Conservation (phyloP, 345 rosid genomes). For the Euphorbia peplus region DNA sequence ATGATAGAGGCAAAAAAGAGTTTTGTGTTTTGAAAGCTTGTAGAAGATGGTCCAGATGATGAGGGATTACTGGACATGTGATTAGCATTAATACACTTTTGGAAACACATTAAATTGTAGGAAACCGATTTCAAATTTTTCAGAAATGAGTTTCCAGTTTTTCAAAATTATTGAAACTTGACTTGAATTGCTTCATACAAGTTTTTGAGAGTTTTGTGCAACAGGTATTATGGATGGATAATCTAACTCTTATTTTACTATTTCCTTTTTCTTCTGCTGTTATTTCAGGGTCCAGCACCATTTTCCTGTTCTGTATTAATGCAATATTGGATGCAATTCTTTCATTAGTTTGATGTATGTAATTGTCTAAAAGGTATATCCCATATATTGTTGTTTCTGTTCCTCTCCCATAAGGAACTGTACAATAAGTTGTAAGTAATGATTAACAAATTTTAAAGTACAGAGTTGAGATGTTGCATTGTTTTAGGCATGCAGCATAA, state of each 20-base stretch:
- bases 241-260: conserved; percentile 11
- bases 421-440: conserved; percentile 44
- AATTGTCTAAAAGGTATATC: conserved; percentile 38
- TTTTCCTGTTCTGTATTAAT: conserved; percentile 22
- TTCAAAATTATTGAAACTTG: too few relatives aligned
- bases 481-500: conserved; percentile 26
- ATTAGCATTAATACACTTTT: too few relatives aligned
- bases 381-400: conserved; percentile 20
- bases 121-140: too few relatives aligned
- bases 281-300: conserved; percentile 38
- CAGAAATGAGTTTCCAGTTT: too few relatives aligned
- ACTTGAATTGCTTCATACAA: too few relatives aligned
- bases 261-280: not conserved
- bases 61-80: too few relatives aligned
- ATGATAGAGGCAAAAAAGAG: too few relatives aligned
- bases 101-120: too few relatives aligned
- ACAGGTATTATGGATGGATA: not conserved
- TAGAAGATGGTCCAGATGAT: too few relatives aligned
- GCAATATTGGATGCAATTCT: conserved; percentile 43
- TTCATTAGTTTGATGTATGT: conserved; percentile 56
- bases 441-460: conserved; percentile 17
- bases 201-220: too few relatives aligned
- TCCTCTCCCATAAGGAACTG: conserved; percentile 34
- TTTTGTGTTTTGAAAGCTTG: too few relatives aligned
- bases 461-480: conserved; percentile 27